phyloP scores from a whole-genome alignment of 805 yeast species.

The Ogataea chonburiensis region DNA sequence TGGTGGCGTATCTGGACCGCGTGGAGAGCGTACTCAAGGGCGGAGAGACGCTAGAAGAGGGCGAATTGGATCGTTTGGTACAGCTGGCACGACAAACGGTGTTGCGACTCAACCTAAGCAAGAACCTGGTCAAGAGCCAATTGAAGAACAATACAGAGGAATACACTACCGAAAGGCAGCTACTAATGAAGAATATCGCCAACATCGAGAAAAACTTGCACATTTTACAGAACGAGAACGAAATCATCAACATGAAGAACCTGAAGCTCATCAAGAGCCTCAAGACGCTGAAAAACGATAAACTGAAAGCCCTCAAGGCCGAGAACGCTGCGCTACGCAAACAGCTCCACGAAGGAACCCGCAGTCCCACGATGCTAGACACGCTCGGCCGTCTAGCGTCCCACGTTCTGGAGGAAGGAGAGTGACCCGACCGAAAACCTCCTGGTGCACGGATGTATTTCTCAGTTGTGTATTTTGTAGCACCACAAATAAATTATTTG shows the following conservation, averaged over 20 bases:
- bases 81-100: constrained; percentile 23
- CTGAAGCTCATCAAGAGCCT: constrained; percentile 33
- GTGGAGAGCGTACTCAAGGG: constrained; percentile 6
- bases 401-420: constrained; percentile 35
- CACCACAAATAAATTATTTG: constrained; percentile 6
- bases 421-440: constrained; percentile 6
- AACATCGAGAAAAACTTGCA: constrained; percentile 29
- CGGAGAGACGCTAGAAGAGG: constrained; percentile 2
- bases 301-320: constrained; percentile 25
- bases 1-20: constrained; percentile 11
- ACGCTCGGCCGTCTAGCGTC: constrained; percentile 37
- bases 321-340: constrained; percentile 31
- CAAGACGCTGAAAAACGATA: constrained; percentile 31
- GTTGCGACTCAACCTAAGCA: constrained; percentile 32
- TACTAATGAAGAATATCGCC: constrained; percentile 29
- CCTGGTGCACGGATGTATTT: constrained; percentile 10
- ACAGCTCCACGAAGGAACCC: constrained; percentile 19
- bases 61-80: constrained; percentile 9
- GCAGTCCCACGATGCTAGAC: constrained; percentile 30
- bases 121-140: constrained; percentile 33
- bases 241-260: constrained; percentile 32
- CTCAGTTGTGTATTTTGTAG: constrained; percentile 1
- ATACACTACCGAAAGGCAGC: constrained; percentile 30
- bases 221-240: constrained; percentile 30
- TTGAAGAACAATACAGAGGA: constrained; percentile 30